Evolutionary conservation across 2,329 filamentous ascomycete species (phyloP).

Genomic region (Pseudogymnoascus verrucosus): DNA sequence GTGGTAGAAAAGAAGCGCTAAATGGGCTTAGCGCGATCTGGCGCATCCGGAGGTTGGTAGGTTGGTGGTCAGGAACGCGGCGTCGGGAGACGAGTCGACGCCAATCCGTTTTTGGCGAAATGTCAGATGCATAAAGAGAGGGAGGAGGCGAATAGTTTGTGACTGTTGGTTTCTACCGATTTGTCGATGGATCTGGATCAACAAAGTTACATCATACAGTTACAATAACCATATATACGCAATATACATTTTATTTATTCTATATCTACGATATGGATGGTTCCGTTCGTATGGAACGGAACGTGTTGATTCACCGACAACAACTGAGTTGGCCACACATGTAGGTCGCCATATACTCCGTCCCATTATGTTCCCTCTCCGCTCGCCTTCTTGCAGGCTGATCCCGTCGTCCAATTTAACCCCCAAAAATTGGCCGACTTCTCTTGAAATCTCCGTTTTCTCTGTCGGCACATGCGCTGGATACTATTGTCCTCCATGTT

Average conservation of each 20-base stretch:
- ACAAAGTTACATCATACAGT: not conserved
- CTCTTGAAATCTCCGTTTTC: not conserved
- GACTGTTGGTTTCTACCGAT: not conserved
- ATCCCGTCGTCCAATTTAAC: not conserved
- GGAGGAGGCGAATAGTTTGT: not conserved
- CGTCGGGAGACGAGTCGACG: constrained; percentile 5
- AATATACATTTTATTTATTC: not conserved
- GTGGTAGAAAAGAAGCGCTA: constrained; percentile 9
- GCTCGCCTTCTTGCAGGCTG: constrained; percentile 3
- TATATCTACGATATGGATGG: not conserved
- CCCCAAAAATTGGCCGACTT: not conserved
- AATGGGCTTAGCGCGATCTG: constrained; percentile 9
- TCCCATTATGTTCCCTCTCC: not conserved
- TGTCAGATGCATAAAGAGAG: constrained; percentile 4
- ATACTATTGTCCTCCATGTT: not conserved
- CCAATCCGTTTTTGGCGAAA: constrained; percentile 8
- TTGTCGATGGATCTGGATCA: not conserved
- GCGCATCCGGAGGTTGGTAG: not conserved
- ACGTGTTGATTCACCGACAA: not conserved
- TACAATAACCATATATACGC: not conserved
- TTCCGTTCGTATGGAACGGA: not conserved
- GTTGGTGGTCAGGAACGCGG: constrained; percentile 3
- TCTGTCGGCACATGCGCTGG: not conserved
- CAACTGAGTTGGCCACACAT: not conserved
- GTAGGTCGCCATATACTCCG: not conserved